Conservation (phyloP, 2,329 filamentous ascomycete genomes). For the Coniochaeta sp. region DNA sequence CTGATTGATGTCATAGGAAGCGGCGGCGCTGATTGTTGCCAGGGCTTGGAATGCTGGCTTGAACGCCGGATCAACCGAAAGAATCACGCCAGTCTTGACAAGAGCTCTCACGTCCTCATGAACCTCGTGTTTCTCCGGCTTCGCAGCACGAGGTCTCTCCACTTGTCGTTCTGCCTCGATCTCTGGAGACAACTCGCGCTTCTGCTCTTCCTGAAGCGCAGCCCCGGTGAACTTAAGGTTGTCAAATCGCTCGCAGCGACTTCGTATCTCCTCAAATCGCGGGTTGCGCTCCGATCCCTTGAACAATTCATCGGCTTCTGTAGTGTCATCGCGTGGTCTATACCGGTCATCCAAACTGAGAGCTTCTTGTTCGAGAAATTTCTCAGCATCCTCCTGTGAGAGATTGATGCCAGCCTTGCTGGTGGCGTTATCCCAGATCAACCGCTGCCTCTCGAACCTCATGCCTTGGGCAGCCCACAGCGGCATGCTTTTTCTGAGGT, state of each 20-base stretch:
- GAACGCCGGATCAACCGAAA: constrained; percentile 23
- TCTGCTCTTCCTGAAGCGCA: constrained; percentile 56
- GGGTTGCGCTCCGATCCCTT: not conserved
- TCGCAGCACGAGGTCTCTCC: constrained; percentile 34
- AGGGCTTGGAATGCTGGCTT: constrained; percentile 38
- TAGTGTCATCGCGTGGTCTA: constrained; percentile 19
- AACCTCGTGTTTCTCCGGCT: constrained; percentile 31
- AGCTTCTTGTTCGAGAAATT: constrained; percentile 48
- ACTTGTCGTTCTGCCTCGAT: constrained; percentile 52
- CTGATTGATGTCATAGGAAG: constrained; percentile 19
- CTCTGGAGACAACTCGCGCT: constrained; percentile 60
- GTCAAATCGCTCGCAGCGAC: constrained; percentile 29
- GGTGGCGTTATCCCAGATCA: constrained; percentile 22
- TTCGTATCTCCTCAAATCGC: constrained; percentile 18
- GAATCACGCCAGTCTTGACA: constrained; percentile 25
- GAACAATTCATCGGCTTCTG: constrained; percentile 1
- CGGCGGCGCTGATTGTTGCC: constrained; percentile 28
- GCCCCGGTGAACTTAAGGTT: constrained; percentile 22
- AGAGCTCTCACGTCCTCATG: constrained; percentile 35
- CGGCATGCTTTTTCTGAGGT: constrained; percentile 40
- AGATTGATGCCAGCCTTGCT: constrained; percentile 5
- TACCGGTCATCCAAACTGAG: constrained; percentile 46
- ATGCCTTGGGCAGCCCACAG: constrained; percentile 56
- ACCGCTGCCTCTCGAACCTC: constrained; percentile 35
- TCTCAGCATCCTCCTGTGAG: constrained; percentile 21